Conservation (phyloP, 805 yeast genomes). For the Schizosaccharomyces osmophilus region DNA sequence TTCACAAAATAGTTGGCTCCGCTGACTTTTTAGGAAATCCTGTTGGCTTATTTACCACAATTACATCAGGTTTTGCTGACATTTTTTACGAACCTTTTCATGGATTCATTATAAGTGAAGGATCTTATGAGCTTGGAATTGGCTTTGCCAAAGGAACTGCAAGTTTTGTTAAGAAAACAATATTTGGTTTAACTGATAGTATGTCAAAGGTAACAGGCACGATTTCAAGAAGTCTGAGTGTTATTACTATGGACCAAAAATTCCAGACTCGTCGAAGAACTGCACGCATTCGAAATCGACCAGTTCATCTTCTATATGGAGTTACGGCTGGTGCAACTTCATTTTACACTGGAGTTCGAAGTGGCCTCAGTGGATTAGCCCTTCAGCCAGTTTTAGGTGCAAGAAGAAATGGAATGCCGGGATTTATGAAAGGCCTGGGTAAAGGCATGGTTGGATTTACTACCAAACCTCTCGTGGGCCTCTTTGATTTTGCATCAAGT, state of each 20-base stretch:
- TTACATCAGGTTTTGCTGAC: conserved; percentile 87
- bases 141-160: conserved; percentile 90
- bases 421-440: conserved; percentile 83
- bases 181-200: conserved; percentile 84
- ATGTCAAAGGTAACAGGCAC: conserved; percentile 82
- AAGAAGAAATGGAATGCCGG: conserved; percentile 63
- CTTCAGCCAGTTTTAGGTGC: conserved; percentile 81
- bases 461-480: conserved; percentile 86
- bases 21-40: conserved; percentile 95
- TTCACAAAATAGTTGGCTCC: conserved; percentile 80
- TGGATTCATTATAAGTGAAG: conserved; percentile 77
- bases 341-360: conserved; percentile 58
- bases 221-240: conserved; percentile 77
- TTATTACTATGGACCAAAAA: conserved; percentile 62
- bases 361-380: conserved; percentile 80
- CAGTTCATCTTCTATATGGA: conserved; percentile 67
- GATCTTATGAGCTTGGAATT: conserved; percentile 89
- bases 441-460: conserved; percentile 89
- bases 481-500: conserved; percentile 76
- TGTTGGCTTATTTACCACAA: conserved; percentile 78
- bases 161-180: conserved; percentile 80
- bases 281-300: conserved; percentile 50
- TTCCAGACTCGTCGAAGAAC: conserved; percentile 65
- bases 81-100: conserved; percentile 93
- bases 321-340: conserved; percentile 71